These are phyloP conservation scores for Solanum paucissectum DNA, from an alignment of 257 asterid species.

Conservation along the genomic window DNA sequence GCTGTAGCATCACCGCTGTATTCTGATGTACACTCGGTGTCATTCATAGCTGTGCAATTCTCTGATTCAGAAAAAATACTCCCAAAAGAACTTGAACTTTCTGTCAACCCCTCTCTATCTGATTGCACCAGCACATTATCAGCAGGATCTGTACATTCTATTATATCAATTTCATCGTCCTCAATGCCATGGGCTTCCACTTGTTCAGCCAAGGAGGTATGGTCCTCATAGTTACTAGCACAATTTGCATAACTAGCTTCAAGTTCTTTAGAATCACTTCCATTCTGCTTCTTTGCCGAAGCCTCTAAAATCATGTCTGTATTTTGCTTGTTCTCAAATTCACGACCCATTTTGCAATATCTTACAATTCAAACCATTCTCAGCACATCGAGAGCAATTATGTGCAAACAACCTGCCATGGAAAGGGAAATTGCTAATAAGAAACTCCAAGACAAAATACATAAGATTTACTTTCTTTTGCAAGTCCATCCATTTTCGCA, in stretches of 20 bases:
- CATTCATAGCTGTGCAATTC: neutral
- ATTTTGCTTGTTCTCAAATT: neutral
- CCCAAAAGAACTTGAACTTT: constrained; percentile 9
- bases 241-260: neutral
- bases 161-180: constrained; percentile 1
- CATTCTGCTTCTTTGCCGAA: neutral
- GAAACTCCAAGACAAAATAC: neutral
- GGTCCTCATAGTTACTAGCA: neutral
- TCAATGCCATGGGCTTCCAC: neutral
- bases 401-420: neutral
- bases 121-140: neutral
- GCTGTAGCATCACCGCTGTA: neutral
- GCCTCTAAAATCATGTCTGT: neutral
- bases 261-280: constrained; percentile 1
- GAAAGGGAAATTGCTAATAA: neutral
- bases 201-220: neutral
- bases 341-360: constrained; percentile 12
- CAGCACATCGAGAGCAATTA: neutral
- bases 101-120: neutral
- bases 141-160: neutral
- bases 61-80: neutral
- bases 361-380: constrained; percentile 1
- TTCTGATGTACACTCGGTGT: neutral
- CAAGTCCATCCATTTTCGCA: neutral
- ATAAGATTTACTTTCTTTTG: neutral